Percentiles rank a stretch among this genome's conserved stretches.
These are phyloP conservation scores for Lathyrus tuberosus DNA, from an alignment of 306 rosid species.

Conservation along the genomic window DNA sequence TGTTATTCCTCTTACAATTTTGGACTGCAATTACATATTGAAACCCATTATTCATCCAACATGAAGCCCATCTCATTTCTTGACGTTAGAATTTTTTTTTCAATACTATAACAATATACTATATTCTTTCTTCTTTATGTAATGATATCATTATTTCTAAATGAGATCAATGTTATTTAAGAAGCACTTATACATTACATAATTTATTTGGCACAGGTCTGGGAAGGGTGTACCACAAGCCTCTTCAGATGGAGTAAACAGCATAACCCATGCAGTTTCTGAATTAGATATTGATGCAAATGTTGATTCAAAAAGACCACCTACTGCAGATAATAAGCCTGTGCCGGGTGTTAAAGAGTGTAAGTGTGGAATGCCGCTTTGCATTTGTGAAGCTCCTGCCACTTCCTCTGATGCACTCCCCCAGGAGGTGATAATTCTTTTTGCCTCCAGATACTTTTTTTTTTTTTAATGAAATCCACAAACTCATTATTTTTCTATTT, in stretches of 20 bases:
- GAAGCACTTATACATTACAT: conserved; percentile 2
- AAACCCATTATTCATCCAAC: conserved; percentile 4
- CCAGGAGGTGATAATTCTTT: conserved; percentile 55
- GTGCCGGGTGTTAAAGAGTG: conserved; percentile 57
- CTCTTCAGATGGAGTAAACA: conserved; percentile 54
- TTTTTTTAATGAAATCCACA: conserved; percentile 3
- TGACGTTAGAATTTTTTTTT: not conserved
- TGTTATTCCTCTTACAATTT: conserved; percentile 16
- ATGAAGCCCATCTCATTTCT: conserved; percentile 5
- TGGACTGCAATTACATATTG: conserved; percentile 4
- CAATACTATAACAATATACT: not conserved
- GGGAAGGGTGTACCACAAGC: conserved; percentile 49
- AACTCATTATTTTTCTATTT: conserved; percentile 33
- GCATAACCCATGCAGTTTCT: conserved; percentile 61
- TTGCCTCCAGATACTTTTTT: conserved; percentile 11
- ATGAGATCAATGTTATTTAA: conserved; percentile 28
- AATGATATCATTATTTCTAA: conserved; percentile 16
- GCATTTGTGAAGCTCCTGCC: conserved; percentile 85
- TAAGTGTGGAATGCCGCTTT: conserved; percentile 98
- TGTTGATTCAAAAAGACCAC: conserved; percentile 45
- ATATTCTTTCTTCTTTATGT: conserved; percentile 19
- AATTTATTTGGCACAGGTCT: conserved; percentile 55
- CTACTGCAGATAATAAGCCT: conserved; percentile 49
- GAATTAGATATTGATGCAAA: conserved; percentile 58
- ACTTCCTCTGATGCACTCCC: conserved; percentile 56